Evolutionary conservation across 2,329 filamentous ascomycete species (phyloP).

Genomic region (Cadophora gregata): DNA sequence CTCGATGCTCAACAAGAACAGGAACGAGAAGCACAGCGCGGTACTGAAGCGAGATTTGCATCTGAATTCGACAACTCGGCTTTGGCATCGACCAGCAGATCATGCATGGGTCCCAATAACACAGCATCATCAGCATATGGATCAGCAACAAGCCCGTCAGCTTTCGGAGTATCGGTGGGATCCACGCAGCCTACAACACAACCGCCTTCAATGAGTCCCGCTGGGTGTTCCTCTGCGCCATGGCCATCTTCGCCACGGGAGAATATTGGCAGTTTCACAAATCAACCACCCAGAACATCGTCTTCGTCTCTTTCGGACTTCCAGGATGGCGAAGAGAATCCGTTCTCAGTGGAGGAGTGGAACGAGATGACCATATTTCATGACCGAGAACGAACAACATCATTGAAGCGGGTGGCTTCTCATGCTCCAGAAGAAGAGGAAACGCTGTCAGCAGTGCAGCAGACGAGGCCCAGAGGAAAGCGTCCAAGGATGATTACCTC

Average conservation of each 20-base stretch:
- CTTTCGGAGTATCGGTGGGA: background rate
- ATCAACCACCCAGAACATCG: too few relatives aligned
- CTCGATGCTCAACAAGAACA: background rate
- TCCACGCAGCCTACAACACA: background rate
- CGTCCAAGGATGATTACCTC: background rate
- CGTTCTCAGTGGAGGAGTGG: background rate
- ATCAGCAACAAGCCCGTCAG: background rate
- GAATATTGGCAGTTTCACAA: background rate
- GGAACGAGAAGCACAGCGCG: background rate
- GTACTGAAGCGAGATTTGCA: background rate
- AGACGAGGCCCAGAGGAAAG: background rate
- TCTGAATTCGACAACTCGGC: background rate
- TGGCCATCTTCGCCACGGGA: background rate
- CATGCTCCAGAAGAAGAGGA: background rate
- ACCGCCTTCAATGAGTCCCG: background rate
- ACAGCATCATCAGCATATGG: background rate
- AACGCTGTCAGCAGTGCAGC: background rate
- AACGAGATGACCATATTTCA: background rate
- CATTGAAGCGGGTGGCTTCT: background rate
- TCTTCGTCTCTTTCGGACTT: background rate
- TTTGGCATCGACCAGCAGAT: background rate
- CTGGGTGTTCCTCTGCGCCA: background rate
- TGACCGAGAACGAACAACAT: background rate
- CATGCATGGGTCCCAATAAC: background rate
- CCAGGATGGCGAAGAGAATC: background rate